These are phyloP conservation scores for Chenopodium berlandieri DNA, from an alignment of 148 eudicot species.

Conservation along the genomic window DNA sequence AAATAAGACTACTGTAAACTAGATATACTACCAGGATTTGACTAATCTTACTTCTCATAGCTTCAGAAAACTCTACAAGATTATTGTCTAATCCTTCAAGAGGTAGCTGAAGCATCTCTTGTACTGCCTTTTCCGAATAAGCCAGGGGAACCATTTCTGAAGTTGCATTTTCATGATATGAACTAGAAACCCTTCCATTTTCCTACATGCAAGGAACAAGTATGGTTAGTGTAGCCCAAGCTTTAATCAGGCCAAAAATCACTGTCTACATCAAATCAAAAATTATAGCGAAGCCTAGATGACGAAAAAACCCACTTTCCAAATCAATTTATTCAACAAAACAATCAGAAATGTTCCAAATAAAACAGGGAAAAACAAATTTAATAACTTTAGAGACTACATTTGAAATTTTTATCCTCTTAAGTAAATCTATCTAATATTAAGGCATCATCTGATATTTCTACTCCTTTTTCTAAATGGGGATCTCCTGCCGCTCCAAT, in stretches of 20 bases:
- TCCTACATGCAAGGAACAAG: constrained; percentile 17
- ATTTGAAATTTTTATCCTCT: not conserved
- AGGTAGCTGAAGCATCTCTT: constrained; percentile 35
- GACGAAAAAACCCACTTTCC: not conserved
- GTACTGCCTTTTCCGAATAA: constrained; percentile 31
- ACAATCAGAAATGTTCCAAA: not conserved
- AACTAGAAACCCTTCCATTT: constrained; percentile 18
- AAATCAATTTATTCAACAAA: not conserved
- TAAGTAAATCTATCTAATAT: too few relatives aligned
- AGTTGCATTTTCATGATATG: constrained; percentile 28
- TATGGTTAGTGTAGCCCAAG: constrained; percentile 8
- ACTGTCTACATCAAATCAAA: not conserved
- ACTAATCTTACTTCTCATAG: constrained; percentile 71
- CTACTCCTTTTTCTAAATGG: not conserved
- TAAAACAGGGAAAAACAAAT: not conserved
- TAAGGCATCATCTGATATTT: not conserved
- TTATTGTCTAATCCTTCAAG: constrained; percentile 36
- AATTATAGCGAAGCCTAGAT: not conserved
- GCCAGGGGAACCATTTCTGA: constrained; percentile 26
- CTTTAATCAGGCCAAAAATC: not conserved
- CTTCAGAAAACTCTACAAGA: constrained; percentile 41
- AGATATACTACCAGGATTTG: not conserved
- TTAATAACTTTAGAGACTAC: not conserved
- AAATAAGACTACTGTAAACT: not conserved
- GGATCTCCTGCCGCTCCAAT: not conserved